Evolutionary conservation across 2,329 filamentous ascomycete species (phyloP).

Genomic region (Paracoccidioides lutzii): DNA sequence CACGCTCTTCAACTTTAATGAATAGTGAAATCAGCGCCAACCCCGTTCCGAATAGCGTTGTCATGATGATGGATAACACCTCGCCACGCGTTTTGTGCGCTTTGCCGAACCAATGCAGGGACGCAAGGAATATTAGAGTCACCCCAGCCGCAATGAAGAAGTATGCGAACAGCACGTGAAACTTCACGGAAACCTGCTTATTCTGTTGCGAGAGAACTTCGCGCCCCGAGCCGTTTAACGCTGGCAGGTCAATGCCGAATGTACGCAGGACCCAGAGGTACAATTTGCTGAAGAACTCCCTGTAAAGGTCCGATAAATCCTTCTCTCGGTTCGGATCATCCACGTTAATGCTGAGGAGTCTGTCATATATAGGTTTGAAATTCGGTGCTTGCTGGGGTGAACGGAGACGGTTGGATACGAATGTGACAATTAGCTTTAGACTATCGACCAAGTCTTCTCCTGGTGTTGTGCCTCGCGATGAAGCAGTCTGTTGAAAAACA

Average conservation of each 20-base stretch:
- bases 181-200: constrained; percentile 20
- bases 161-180: constrained; percentile 20
- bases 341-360: neutral
- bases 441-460: neutral
- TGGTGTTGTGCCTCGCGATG: neutral
- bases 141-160: constrained; percentile 27
- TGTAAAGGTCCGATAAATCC: neutral
- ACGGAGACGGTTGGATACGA: constrained; percentile 1
- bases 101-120: constrained; percentile 16
- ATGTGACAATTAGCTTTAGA: constrained; percentile 3
- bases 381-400: constrained; percentile 4
- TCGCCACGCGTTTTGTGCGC: constrained; percentile 12
- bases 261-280: constrained; percentile 8
- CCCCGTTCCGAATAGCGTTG: constrained; percentile 5
- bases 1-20: neutral
- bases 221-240: neutral
- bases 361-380: constrained; percentile 6
- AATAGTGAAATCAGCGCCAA: constrained; percentile 7
- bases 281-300: constrained; percentile 2
- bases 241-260: constrained; percentile 7
- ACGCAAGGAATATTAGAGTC: constrained; percentile 24
- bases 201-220: neutral
- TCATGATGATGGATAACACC: constrained; percentile 8
- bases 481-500: neutral
- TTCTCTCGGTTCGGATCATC: neutral